Evolutionary conservation across 2,329 filamentous ascomycete species (phyloP), one percentile per base, ranked within the genome.

Genomic region (Lizonia empirigonia): DNA sequence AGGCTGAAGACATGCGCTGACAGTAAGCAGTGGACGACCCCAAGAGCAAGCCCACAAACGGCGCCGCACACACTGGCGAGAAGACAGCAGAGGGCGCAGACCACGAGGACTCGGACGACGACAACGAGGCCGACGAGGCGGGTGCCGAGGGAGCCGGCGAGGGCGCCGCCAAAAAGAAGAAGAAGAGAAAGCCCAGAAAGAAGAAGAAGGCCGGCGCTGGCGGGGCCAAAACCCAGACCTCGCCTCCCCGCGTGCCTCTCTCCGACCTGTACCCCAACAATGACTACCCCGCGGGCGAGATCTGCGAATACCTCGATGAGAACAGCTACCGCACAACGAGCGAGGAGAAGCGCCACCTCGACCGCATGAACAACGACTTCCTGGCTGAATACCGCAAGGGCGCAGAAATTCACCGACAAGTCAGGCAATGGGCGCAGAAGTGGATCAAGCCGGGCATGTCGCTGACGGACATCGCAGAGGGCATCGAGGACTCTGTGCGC

Each of bases 381-480:
- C 75, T 95, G 44, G 80, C 82, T 54, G 90, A 95, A 67, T 95
- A 92, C 72, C 86, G 91, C 55, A 84, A 92, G 65, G 90, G 85
- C 37, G 89, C 90, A n/a, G 90, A 95, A 75, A 84, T 90, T n/a
- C 91, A 96, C 73, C 85, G 91, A 49, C 89, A 95, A 71, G 90
- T 94, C 50, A 86, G 91, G 41, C 86, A 91, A 72, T 92, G 89
- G 82, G 90, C 89, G 3, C 86, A 90, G 74, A 86, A 87, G 70
- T 86, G 81, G 67, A 89, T 94, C 68, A 88, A 88, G 78, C 91
- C 91, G 0, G 91, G 91, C 38, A 86, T 90, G 80, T 84, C 82
- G 6, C 76, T 96, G 68, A 91, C 87, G 2, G 86, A 91, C 72
- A 93, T 95, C 60, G 89, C 90, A 7, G 87, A 93, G 70, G 87